Percentiles rank a stretch among this genome's conserved stretches.
Conservation (phyloP, 306 rosid genomes). For the Casuarina cunninghamiana region DNA sequence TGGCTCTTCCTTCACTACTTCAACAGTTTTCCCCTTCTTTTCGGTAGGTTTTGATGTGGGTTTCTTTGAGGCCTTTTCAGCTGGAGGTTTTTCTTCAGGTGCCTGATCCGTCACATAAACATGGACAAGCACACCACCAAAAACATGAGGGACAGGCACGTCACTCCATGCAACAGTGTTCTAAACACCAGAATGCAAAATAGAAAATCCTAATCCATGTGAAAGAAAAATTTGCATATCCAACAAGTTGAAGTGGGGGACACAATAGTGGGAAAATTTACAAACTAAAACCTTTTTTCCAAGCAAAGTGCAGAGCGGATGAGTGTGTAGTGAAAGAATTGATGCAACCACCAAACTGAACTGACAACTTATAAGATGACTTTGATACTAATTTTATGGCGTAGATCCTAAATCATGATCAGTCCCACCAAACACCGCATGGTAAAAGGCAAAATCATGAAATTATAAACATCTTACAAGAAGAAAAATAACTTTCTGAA, state of each 20-base stretch:
- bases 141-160: not conserved
- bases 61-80: slow-evolving; percentile 63
- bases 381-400: not conserved
- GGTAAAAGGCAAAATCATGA: too few relatives aligned
- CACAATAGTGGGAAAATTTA: not conserved
- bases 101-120: slow-evolving; percentile 41
- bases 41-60: slow-evolving; percentile 54
- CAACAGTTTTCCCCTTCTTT: slow-evolving; percentile 64
- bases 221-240: not conserved
- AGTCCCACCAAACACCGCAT: too few relatives aligned
- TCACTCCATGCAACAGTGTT: not conserved
- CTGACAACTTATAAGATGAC: not conserved
- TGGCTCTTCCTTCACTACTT: slow-evolving; percentile 51
- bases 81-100: slow-evolving; percentile 55
- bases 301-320: not conserved
- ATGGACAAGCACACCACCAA: not conserved
- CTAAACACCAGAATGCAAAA: not conserved
- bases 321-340: not conserved
- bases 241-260: not conserved
- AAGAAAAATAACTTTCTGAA: too few relatives aligned
- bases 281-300: not conserved
- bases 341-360: not conserved
- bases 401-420: too few relatives aligned
- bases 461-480: too few relatives aligned
- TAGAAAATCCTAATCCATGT: not conserved